Percentiles rank a stretch among this genome's conserved stretches.
These are phyloP conservation scores for Rhodotorula sp. DNA, from an alignment of 1,284 basidiomycete genomes.

Conservation along the genomic window DNA sequence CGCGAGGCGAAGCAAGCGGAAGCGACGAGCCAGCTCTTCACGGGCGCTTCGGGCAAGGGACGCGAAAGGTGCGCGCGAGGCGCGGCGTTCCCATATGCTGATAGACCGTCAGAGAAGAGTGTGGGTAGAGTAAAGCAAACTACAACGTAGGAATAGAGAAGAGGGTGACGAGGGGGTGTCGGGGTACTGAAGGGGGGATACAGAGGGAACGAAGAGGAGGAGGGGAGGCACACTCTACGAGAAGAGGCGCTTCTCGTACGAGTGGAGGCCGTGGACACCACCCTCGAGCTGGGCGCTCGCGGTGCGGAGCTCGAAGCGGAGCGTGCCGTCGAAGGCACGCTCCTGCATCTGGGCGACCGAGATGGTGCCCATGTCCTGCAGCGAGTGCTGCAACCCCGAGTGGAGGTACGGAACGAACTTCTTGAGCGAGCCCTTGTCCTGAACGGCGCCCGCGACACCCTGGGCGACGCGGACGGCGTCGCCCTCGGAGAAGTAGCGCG, in stretches of 20 bases:
- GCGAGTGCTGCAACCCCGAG: slow-evolving; percentile 62
- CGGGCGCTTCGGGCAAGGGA: too few species aligned
- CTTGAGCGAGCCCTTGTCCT: slow-evolving; percentile 92
- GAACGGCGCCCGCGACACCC: slow-evolving; percentile 90
- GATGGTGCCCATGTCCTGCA: slow-evolving; percentile 88
- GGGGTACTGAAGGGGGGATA: too few species aligned
- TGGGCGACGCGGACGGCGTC: slow-evolving; percentile 96
- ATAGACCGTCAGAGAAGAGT: too few species aligned
- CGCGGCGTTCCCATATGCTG: too few species aligned
- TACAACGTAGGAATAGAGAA: too few species aligned
- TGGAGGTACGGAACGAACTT: slow-evolving; percentile 73
- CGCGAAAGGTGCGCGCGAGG: too few species aligned
- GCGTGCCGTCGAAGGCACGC: slow-evolving; percentile 65
- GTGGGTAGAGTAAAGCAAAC: too few species aligned
- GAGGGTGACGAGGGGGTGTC: too few species aligned
- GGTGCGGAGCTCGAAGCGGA: slow-evolving; percentile 91
- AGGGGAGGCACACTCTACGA: slow-evolving; percentile 42
- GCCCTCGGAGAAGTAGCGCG: slow-evolving; percentile 94
- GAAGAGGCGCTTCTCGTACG: slow-evolving; percentile 69
- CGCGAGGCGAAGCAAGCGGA: too few species aligned
- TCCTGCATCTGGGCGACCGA: slow-evolving; percentile 65
- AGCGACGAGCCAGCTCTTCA: too few species aligned
- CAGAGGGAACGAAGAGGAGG: background rate
- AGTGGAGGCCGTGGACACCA: slow-evolving; percentile 89
- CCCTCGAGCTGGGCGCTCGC: slow-evolving; percentile 95